Evolutionary conservation across 306 rosid genomes (phyloP).

Genomic region (Prunus campanulata): DNA sequence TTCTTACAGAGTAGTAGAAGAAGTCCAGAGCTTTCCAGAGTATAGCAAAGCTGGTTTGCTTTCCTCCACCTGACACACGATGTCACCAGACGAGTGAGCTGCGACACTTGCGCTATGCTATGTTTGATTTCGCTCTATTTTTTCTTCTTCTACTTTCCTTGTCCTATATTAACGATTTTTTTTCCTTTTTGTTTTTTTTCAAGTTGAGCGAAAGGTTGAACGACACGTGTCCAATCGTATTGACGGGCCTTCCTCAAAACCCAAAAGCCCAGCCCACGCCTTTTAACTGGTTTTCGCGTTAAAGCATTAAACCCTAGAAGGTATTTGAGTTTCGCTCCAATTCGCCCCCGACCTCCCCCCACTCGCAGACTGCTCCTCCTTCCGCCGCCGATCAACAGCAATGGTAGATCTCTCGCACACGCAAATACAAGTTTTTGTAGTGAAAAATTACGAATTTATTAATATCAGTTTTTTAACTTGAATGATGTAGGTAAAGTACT

Average conservation of each 20-base stretch:
- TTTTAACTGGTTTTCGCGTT: background rate
- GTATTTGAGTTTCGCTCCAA: background rate
- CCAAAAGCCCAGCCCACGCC: background rate
- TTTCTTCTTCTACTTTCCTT: background rate
- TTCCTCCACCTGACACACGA: slow-evolving; percentile 23
- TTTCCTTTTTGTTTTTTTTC: background rate
- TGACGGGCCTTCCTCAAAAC: background rate
- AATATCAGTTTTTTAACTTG: background rate
- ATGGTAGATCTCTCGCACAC: background rate
- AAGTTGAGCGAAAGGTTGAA: background rate
- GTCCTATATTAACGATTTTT: background rate
- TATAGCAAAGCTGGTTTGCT: background rate
- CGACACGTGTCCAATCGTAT: background rate
- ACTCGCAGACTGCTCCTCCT: background rate
- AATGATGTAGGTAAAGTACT: slow-evolving; percentile 70
- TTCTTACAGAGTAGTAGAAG: slow-evolving; percentile 10
- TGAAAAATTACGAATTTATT: background rate
- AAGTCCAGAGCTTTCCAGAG: slow-evolving; percentile 6
- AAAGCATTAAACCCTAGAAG: background rate
- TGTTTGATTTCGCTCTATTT: background rate
- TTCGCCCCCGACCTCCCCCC: background rate
- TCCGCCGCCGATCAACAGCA: slow-evolving; percentile 6
- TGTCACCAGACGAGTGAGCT: background rate
- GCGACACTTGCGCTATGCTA: background rate
- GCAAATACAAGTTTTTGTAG: no score